Base-by-base conservation (phyloP, 208 protist species). In the Borovskyia barvae region DNA sequence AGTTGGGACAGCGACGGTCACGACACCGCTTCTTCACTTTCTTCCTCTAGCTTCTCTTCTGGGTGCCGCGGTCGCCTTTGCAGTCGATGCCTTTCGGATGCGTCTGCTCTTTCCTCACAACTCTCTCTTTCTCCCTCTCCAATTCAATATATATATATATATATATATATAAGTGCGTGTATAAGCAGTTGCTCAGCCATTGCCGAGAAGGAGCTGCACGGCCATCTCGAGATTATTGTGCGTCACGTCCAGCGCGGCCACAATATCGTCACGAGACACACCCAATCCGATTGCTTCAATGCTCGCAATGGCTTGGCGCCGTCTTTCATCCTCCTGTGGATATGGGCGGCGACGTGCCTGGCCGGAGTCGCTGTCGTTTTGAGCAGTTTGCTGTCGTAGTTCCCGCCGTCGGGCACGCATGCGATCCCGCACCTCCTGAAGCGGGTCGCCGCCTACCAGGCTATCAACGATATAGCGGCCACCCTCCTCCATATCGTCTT, bases 381-480 rank as follows among this genome's bases (percentile, higher is more conserved):
- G n/a, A 47, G 25, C 19, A 30, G 12, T 41, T 14, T 22, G 32
- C 46, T 5, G 17, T 36, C 17, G 43, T 17, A 25, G 24, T 46
- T n/a, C 42, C 24, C 42, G 55, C 0, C 64, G 54, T n/a, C 55
- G 64, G 42, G 46, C 46, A 7, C 54, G 62, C 51, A 61, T 61
- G 46, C 62, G 62, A 9, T 51, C 52, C 11, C 52, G 48, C 29
- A 54, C 39, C 52, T 68, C 60, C 56, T 57, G 51, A 12, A 60
- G 15, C 17, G 42, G 37, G 36, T 25, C 24, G 17, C 22, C 56
- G 46, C 37, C 54, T 9, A 33, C 57, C 20, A 87, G 50, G 47
- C 75, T 87, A 25, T 87, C 64, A 22, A 87, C 66, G n/a, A 75
- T 62, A 39, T 78, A 75, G 15, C 77, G 76, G 14, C 81, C 73